Evolutionary conservation across 345 rosid genomes (phyloP).

Genomic region (Heritiera fomes): DNA sequence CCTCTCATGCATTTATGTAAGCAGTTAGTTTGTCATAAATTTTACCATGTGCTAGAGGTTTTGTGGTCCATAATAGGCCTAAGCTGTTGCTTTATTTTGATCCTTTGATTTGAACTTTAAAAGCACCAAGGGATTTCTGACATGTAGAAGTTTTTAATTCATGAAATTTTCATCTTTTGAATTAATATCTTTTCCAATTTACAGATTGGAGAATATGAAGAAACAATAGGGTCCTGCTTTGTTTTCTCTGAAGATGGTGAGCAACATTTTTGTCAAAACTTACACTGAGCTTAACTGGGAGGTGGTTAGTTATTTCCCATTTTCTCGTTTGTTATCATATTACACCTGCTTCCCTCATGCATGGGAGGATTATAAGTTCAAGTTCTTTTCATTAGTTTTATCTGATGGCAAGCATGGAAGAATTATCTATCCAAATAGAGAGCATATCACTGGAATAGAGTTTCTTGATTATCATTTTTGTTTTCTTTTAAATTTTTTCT

Average conservation of each 20-base stretch:
- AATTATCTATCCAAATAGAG: background rate
- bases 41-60: too few species aligned
- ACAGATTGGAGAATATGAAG: constrained; percentile 65
- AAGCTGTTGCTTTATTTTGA: background rate
- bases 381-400: background rate
- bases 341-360: background rate
- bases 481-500: background rate
- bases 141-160: background rate
- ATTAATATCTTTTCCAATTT: background rate
- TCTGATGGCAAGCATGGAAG: background rate
- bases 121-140: background rate
- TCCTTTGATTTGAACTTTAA: background rate
- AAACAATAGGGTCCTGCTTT: constrained; percentile 59
- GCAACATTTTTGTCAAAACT: constrained; percentile 6
- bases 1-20: background rate
- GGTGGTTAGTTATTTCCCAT: background rate
- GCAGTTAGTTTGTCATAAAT: background rate
- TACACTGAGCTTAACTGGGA: background rate
- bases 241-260: constrained; percentile 53
- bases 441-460: background rate
- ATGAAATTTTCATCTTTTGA: background rate
- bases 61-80: background rate
- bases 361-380: background rate
- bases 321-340: background rate
- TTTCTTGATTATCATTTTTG: background rate